These are phyloP conservation scores for Curvularia sp. DNA, from an alignment of 2,329 filamentous ascomycete species.

Conservation along the genomic window DNA sequence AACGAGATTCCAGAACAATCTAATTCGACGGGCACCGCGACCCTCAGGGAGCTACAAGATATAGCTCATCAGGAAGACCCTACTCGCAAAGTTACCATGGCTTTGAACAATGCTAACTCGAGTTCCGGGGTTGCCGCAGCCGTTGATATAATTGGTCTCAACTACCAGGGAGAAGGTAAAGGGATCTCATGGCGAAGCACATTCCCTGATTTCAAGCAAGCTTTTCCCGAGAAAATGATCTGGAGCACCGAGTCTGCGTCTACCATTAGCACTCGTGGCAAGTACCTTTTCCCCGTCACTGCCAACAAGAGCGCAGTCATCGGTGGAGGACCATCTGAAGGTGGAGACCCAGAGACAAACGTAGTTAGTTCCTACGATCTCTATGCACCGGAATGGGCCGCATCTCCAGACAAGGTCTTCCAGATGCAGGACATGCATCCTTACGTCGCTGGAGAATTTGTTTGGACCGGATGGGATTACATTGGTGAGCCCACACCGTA, in stretches of 20 bases:
- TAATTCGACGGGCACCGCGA: conserved; percentile 41
- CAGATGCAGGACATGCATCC: conserved; percentile 56
- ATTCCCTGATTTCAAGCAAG: conserved; percentile 56
- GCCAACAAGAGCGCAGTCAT: conserved; percentile 50
- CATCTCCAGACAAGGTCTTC: conserved; percentile 64
- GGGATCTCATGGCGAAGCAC: conserved; percentile 50
- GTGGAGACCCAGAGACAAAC: conserved; percentile 46
- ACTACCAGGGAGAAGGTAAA: conserved; percentile 63
- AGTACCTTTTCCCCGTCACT: conserved; percentile 62
- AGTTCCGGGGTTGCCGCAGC: conserved; percentile 50
- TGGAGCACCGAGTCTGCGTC: conserved; percentile 48
- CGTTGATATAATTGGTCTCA: conserved; percentile 61
- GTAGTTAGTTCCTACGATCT: conserved; percentile 62
- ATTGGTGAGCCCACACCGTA: conserved; percentile 62
- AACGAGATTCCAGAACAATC: conserved; percentile 63
- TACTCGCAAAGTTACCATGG: conserved; percentile 56
- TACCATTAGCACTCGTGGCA: conserved; percentile 59
- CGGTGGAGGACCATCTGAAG: conserved; percentile 39
- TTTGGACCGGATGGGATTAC: conserved; percentile 62
- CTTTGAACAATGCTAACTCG: conserved; percentile 58
- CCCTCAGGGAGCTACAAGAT: conserved; percentile 50
- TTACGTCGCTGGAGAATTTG: conserved; percentile 63
- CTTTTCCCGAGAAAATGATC: conserved; percentile 58
- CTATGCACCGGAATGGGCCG: conserved; percentile 57
- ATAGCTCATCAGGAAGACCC: conserved; percentile 59